Evolutionary conservation across 2,329 filamentous ascomycete species (phyloP), one percentile per base, ranked within the genome.

Genomic region (Trichoderma sp.): DNA sequence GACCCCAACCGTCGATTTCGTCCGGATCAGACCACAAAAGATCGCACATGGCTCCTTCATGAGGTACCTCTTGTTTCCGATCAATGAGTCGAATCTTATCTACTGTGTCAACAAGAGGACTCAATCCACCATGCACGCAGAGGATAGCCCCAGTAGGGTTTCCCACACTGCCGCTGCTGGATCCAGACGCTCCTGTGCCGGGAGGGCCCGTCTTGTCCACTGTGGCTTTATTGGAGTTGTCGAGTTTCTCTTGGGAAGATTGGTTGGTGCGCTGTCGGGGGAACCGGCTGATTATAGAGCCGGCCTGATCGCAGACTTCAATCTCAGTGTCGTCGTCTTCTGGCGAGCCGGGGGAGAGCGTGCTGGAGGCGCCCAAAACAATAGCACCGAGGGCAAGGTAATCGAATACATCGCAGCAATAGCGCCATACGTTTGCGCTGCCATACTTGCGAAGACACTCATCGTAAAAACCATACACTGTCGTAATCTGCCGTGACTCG

Each of bases 21-120:
- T 99, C 97, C 0, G 97, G 97, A 81, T 99, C 97, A 0, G 95
- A 98, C 97, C 97, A 99, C 3, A 99, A 89, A 1, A 99, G 89
- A 84, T 99, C 97, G 85, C 97, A 99, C 97, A 99, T 99, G 82
- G 97, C 95, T 74, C 97, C 97, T 86, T 99, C 97, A 82, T 99
- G 97, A 0, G 97, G 97, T 0, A 99, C 97, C 86, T 99, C 97
- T 85, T 99, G 97, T 84, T 98, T 98, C 77, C 96, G 92, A 83
- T 99, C 97, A 27, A 99, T 90, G 16, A 98, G 88, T 27, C 97
- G 91, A 82, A 99, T 99, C 85, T 98, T 98, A 83, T 99, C 96
- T 64, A 99, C 93, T 29, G 92, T 94, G 83, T 98, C 95, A 76
- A 99, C 94, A 12, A 98, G 88, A 1, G 97, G 97, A 27, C 93